Evolutionary conservation across 2,329 filamentous ascomycete genomes (phyloP), one percentile per base, ranked within the genome.

Genomic region (Nakataea oryzae): DNA sequence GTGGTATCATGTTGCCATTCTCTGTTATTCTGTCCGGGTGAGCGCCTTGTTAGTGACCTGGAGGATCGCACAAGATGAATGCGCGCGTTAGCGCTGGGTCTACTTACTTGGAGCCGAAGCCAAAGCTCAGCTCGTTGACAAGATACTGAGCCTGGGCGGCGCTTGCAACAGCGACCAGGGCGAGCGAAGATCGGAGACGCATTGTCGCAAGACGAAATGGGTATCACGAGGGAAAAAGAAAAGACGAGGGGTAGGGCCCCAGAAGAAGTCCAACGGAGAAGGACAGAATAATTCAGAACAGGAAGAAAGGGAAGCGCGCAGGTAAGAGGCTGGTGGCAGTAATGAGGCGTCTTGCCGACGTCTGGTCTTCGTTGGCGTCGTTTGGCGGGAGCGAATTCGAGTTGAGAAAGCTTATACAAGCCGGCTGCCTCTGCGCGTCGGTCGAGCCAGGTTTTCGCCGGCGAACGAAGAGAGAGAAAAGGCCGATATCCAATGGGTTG

Each of bases 71-170:
- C 41, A 6, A 14, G 21, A 11, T 47, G 34, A 21, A 47, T 7
- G 34, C 34, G 41, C 21, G 41, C 41, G 3, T 50, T 50, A 1
- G 41, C 21, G 41, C 21, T 8, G 24, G 17, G 24, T 17, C 58
- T 56, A 65, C 71, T 56, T 76, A 88, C 86, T 79, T 83, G 68
- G 81, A 80, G 64, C 83, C 81, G 70, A 89, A 83, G 50, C 91
- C 91, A 72, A 96, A 96, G 72, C 89, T 93, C 59, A 91, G 81
- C 69, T 86, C 85, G 67, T 86, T 87, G 70, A 91, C 82, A 61
- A 91, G 78, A 68, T 84, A 86, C 69, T 89, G 84, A 47, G 87
- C 87, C 58, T 78, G 73, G 63, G 81, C 80, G 61, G 83, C 67
- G 69, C 77, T 62, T n/a, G 64, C 66, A n/a, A 65, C 26, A 32